phyloP scores from a whole-genome alignment of 2,329 filamentous ascomycete species.

The Plectosphaerella plurivora region DNA sequence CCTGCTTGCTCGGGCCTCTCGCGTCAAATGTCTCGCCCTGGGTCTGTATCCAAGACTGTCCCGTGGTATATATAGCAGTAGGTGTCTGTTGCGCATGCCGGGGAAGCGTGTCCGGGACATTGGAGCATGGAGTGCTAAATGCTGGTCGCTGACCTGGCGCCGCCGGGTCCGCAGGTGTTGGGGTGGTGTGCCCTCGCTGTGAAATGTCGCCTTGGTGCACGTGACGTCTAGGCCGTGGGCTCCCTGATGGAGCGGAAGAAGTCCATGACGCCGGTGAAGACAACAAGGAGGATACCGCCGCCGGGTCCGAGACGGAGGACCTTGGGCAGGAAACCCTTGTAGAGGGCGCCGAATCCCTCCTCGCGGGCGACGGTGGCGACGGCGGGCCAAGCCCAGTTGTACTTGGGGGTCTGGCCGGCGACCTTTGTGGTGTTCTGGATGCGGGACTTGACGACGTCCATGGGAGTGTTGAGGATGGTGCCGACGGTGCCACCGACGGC shows the following conservation, averaged over 20 bases:
- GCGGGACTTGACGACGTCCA: slow-evolving; percentile 96
- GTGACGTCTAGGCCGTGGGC: slow-evolving; percentile 2
- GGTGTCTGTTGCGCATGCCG: too few relatives aligned
- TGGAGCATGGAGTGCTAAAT: too few relatives aligned
- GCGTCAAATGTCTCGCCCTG: too few relatives aligned
- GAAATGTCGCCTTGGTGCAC: too few relatives aligned
- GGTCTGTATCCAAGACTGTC: too few relatives aligned
- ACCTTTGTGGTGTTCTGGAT: slow-evolving; percentile 93
- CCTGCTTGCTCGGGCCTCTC: too few relatives aligned
- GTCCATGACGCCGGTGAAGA: slow-evolving; percentile 86
- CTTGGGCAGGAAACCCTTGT: slow-evolving; percentile 98
- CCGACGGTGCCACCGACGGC: slow-evolving; percentile 81
- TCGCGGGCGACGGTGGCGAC: slow-evolving; percentile 84
- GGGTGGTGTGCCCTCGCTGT: too few relatives aligned
- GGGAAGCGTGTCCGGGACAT: too few relatives aligned
- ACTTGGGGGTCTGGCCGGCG: slow-evolving; percentile 79
- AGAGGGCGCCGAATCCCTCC: slow-evolving; percentile 86
- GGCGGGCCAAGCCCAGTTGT: slow-evolving; percentile 96
- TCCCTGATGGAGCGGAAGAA: slow-evolving; percentile 70
- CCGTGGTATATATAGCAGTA: too few relatives aligned
- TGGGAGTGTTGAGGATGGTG: slow-evolving; percentile 89
- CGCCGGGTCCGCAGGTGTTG: too few relatives aligned
- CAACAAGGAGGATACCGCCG: slow-evolving; percentile 71
- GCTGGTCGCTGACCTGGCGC: too few relatives aligned
- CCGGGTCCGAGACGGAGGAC: slow-evolving; percentile 53